These are phyloP conservation scores for Hortiboletus campestris DNA, from an alignment of 768 basidiomycete species.

Conservation along the genomic window DNA sequence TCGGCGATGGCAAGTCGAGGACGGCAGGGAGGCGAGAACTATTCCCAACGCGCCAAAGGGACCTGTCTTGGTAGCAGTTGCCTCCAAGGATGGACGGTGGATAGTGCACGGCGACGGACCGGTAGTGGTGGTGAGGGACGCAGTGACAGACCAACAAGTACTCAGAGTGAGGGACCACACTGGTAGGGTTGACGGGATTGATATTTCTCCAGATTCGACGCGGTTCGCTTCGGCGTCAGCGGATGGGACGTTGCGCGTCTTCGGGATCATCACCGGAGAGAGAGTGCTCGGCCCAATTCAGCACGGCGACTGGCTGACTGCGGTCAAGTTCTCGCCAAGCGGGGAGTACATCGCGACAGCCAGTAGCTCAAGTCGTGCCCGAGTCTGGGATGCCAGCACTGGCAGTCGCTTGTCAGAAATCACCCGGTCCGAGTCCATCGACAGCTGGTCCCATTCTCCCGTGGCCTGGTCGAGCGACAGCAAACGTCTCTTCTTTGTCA, in stretches of 20 bases:
- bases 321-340: slow-evolving; percentile 1
- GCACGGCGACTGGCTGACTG: not conserved
- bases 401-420: not conserved
- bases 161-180: not conserved
- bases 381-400: not conserved
- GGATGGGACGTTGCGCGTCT: not conserved
- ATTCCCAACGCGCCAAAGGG: not conserved
- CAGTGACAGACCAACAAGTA: not conserved
- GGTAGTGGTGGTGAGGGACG: not conserved
- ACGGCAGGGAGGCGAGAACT: not conserved
- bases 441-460: not conserved
- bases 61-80: not conserved
- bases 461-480: not conserved
- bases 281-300: not conserved
- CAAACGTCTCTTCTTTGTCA: not conserved
- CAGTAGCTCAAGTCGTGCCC: not conserved
- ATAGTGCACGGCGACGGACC: not conserved
- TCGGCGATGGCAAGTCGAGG: not conserved
- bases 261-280: not conserved
- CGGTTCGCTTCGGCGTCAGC: not conserved
- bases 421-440: too few relatives aligned
- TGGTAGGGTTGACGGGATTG: not conserved
- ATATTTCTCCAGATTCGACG: not conserved
- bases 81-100: not conserved
- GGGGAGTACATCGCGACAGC: not conserved